These are phyloP conservation scores for Nelumbo lutea DNA, from an alignment of 164 flowering plant genomes.

Conservation along the genomic window DNA sequence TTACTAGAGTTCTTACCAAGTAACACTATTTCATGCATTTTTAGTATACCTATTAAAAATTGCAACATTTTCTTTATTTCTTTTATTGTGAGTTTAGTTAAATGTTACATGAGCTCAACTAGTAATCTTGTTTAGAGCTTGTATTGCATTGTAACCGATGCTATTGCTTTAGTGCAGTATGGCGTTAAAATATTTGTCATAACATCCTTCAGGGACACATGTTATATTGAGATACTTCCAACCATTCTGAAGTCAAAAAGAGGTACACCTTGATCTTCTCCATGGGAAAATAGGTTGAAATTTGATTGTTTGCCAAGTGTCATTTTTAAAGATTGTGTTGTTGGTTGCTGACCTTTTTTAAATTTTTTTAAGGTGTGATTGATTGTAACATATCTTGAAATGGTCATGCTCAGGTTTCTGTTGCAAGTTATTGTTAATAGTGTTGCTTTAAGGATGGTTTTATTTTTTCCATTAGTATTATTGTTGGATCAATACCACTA, in stretches of 20 bases:
- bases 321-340: background rate
- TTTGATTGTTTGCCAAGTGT: background rate
- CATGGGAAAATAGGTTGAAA: background rate
- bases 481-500: no score
- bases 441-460: no score
- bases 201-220: conserved; percentile 64
- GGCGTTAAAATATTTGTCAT: conserved; percentile 55
- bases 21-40: background rate
- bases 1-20: no score
- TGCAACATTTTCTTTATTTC: background rate
- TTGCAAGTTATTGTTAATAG: no score
- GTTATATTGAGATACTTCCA: conserved; percentile 63
- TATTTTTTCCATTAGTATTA: no score
- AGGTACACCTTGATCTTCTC: conserved; percentile 21
- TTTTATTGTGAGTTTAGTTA: background rate
- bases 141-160: background rate
- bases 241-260: conserved; percentile 41
- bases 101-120: background rate
- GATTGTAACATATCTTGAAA: no score
- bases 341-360: background rate
- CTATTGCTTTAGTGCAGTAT: conserved; percentile 36
- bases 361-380: no score
- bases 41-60: background rate
- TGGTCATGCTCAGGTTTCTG: no score
- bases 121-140: background rate